Conservation (phyloP, 768 basidiomycete genomes). For the Pleurotus sapidus region DNA sequence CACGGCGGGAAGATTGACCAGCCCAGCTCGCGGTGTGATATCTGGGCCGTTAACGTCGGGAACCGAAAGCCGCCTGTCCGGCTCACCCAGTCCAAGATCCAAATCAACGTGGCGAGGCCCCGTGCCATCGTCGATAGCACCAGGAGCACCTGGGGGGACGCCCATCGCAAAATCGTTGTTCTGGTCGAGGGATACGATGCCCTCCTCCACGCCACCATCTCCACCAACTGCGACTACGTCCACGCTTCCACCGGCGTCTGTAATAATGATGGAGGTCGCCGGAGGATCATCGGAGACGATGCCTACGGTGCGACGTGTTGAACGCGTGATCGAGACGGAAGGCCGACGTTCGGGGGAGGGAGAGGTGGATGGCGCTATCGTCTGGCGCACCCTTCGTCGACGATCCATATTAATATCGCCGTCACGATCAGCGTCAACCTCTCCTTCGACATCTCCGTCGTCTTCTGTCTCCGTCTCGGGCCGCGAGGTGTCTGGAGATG, state of each 20-base stretch:
- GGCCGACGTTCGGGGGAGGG: conserved; percentile 28
- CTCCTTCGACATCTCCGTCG: conserved; percentile 49
- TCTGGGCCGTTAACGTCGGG: conserved; percentile 45
- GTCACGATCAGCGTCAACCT: conserved; percentile 44
- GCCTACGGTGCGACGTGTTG: conserved; percentile 31
- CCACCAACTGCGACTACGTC: conserved; percentile 20
- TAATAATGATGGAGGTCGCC: conserved; percentile 36
- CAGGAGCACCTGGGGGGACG: conserved; percentile 86
- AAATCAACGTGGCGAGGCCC: conserved; percentile 21
- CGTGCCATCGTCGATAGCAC: conserved; percentile 42
- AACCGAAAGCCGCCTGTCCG: conserved; percentile 17
- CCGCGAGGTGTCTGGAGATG: conserved; percentile 48
- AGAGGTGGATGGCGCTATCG: conserved; percentile 18
- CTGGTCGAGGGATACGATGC: conserved; percentile 72
- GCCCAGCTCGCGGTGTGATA: conserved; percentile 62
- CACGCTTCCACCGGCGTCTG: conserved; percentile 26
- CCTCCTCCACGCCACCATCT: conserved; percentile 63
- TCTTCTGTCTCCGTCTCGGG: conserved; percentile 80
- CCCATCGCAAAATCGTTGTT: conserved; percentile 91
- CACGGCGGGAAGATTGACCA: conserved; percentile 49
- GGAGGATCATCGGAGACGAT: conserved; percentile 38
- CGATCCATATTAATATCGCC: conserved; percentile 50
- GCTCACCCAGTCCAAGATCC: conserved; percentile 3
- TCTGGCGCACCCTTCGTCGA: conserved; percentile 12
- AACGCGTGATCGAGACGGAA: conserved; percentile 16